phyloP scores from a whole-genome alignment of 208 protist genomes.

The Crithidia thermophila region DNA sequence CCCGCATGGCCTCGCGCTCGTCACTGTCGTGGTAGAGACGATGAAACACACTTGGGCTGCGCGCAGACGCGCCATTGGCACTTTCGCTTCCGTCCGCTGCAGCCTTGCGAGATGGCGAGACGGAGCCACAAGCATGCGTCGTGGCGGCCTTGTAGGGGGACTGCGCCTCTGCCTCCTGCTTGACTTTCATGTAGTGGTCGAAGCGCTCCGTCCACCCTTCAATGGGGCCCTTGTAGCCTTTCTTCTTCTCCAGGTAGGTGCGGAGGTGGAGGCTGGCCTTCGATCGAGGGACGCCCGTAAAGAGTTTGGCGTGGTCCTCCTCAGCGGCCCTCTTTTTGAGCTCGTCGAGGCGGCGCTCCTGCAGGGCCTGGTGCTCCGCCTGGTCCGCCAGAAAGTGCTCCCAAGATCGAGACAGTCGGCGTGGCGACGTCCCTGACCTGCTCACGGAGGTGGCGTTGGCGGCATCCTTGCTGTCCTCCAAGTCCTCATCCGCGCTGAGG shows the following conservation, averaged over 20 bases:
- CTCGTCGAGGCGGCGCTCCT: conserved; percentile 9
- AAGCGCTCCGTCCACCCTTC: conserved; percentile 45
- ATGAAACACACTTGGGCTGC: conserved; percentile 32
- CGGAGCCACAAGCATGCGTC: too few relatives aligned
- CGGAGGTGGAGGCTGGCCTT: conserved; percentile 32
- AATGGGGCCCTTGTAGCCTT: conserved; percentile 47
- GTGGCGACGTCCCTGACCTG: conserved; percentile 3
- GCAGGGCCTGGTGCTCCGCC: conserved; percentile 1
- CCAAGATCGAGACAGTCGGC: background rate
- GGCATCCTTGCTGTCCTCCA: background rate
- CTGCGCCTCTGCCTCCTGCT: conserved; percentile 9
- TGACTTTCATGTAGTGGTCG: conserved; percentile 35
- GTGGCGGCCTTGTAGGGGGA: background rate
- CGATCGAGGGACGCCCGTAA: conserved; percentile 15
- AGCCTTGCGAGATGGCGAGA: too few relatives aligned
- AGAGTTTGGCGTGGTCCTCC: conserved; percentile 4
- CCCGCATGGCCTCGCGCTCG: conserved; percentile 31
- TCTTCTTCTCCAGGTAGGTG: conserved; percentile 40
- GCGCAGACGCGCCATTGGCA: background rate
- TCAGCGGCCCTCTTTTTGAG: conserved; percentile 32
- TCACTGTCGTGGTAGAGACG: conserved; percentile 44
- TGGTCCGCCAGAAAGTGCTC: conserved; percentile 9
- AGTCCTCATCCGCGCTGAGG: background rate
- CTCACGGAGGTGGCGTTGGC: background rate
- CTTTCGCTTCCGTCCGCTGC: too few relatives aligned